Base-by-base conservation (phyloP, 306 rosid genomes). In the Quercus aquifolioides region DNA sequence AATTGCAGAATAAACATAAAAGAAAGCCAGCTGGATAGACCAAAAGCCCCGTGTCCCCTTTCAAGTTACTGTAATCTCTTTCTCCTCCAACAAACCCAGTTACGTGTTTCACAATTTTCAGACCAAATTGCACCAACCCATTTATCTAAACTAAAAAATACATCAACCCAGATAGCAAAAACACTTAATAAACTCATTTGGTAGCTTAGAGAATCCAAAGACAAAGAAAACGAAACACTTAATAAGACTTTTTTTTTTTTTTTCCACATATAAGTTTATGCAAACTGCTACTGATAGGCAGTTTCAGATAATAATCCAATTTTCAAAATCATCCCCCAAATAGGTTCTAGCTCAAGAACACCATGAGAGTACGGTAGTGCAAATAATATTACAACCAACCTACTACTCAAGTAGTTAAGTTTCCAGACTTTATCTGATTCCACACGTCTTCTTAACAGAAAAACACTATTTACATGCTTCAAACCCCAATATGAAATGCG, bases 11-110 rank as follows among this genome's bases (percentile, higher is more conserved):
- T 95, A 95, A 78, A 91, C 70, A 79, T 92, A 23, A 92, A 0
- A 92, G 86, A 83, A 91, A 95, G 0, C 98, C 97, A 74, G 99
- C 97, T 26, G 98, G 99, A 87, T 95, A 95, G 1, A 95, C 98
- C 49, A 95, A 87, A 76, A 97, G 98, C 78, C 99, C 92, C 58
- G 99, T 95, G 86, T 92, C 98, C 19, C 99, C 98, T 80, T 91
- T 83, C 74, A 95, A 87, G 33, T 95, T 91, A 25, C 74, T 17
- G 67, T 92, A 94, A 85, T 94, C 97, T 81, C 97, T 84, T 73
- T 95, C 99, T 54, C 98, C 99, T 54, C 77, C 88, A 21, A 89
- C 77, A 89, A 92, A 95, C 63, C 97, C 99, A 78, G 51, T 81
- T 38, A 87, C 91, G 91, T 85, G 69, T 46, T 18, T 13, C n/a